A percentile compares a stretch with the other conserved stretches of the same genome.
These are phyloP conservation scores for Helicocarpus griseus DNA, from an alignment of 2,329 filamentous ascomycete species.

Conservation along the genomic window DNA sequence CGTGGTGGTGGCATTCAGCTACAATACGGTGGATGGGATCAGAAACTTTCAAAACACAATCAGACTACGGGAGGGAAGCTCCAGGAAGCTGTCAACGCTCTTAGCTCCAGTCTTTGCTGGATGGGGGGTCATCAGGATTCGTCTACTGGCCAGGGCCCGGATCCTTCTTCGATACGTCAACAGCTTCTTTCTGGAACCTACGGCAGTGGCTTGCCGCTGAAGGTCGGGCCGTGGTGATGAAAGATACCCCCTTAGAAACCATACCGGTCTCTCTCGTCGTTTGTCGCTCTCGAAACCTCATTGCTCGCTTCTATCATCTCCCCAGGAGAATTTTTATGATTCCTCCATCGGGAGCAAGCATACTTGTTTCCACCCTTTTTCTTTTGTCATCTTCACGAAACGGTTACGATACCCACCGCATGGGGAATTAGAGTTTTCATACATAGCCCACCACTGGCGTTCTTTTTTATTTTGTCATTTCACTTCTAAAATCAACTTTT, in stretches of 20 bases:
- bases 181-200: slow-evolving; percentile 50
- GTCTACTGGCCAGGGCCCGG: slow-evolving; percentile 23
- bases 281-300: too few species aligned
- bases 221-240: slow-evolving; percentile 46
- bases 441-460: slow-evolving; percentile 23
- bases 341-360: not conserved
- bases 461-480: slow-evolving; percentile 15
- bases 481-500: too few species aligned
- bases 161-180: slow-evolving; percentile 43
- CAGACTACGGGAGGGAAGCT: slow-evolving; percentile 75
- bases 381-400: slow-evolving; percentile 25
- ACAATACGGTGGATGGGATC: slow-evolving; percentile 87
- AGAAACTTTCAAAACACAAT: slow-evolving; percentile 78
- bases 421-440: slow-evolving; percentile 2
- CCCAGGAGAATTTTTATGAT: not conserved
- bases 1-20: slow-evolving; percentile 81
- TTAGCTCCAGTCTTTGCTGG: slow-evolving; percentile 69
- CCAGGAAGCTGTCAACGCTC: slow-evolving; percentile 66
- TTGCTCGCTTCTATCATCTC: slow-evolving; percentile 5
- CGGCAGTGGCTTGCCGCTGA: slow-evolving; percentile 43
- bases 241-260: too few species aligned
- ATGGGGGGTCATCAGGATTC: slow-evolving; percentile 44
- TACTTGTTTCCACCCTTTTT: slow-evolving; percentile 5
- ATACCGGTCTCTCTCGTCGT: too few species aligned
- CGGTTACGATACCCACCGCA: slow-evolving; percentile 35